Conservation (phyloP, 2,329 filamentous ascomycete genomes). For the Sarocladium oryzae region DNA sequence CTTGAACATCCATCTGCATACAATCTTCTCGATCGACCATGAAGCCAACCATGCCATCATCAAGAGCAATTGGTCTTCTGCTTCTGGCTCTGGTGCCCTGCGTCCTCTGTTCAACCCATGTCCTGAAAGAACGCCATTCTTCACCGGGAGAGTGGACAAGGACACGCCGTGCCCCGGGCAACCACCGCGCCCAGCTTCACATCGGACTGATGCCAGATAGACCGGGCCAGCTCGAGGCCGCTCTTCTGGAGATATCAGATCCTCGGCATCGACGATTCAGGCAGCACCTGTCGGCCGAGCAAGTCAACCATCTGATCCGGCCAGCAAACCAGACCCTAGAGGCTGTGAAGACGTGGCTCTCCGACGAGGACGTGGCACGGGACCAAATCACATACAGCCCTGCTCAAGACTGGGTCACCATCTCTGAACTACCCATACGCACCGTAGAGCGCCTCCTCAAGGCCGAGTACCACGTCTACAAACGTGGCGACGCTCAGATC, state of each 20-base stretch:
- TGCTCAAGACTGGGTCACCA: constrained; percentile 7
- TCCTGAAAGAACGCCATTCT: constrained; percentile 6
- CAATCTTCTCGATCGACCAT: too few species aligned
- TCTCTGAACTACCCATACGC: neutral
- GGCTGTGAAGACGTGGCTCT: constrained; percentile 4
- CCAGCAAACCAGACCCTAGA: neutral
- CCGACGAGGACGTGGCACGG: too few species aligned
- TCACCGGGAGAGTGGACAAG: constrained; percentile 3
- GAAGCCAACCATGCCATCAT: neutral
- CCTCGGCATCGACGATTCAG: constrained; percentile 3
- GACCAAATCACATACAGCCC: neutral
- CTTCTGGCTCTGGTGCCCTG: neutral
- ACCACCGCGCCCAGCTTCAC: neutral
- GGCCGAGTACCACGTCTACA: constrained; percentile 9
- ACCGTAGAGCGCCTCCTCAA: constrained; percentile 1
- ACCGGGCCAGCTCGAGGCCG: constrained; percentile 3
- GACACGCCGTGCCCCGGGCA: neutral
- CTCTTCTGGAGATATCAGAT: constrained; percentile 9
- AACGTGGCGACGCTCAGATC: neutral
- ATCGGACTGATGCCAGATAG: constrained; percentile 5
- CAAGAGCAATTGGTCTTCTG: constrained; percentile 3
- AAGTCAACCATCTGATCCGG: neutral
- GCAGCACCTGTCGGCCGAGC: constrained; percentile 1
- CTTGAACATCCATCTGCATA: too few species aligned
- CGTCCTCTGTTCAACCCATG: neutral